Evolutionary conservation across 2,329 filamentous ascomycete species (phyloP).

Genomic region (Lachnellula arida): DNA sequence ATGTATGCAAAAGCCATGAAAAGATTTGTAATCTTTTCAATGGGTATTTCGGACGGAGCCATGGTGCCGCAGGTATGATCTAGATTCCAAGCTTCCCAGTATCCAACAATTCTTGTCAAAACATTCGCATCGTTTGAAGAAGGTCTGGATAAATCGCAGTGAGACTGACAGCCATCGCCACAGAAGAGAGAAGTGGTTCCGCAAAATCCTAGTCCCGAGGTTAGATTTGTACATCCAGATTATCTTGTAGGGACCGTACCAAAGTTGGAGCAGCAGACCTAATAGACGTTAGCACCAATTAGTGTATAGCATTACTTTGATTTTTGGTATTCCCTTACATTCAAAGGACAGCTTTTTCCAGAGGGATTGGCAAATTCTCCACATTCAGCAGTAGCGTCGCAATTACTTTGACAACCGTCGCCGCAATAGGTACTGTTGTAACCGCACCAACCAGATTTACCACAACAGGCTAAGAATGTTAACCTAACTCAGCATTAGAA

Average conservation of each 20-base stretch:
- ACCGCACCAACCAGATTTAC: neutral
- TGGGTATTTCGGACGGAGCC: constrained; percentile 1
- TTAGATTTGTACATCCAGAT: neutral
- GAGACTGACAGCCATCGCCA: neutral
- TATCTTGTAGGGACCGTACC: neutral
- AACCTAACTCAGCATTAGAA: no score
- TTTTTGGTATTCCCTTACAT: neutral
- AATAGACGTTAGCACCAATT: no score
- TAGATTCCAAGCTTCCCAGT: neutral
- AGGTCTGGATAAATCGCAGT: neutral
- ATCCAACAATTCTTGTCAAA: neutral
- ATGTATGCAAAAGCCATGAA: neutral
- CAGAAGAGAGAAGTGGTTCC: neutral
- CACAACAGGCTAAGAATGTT: neutral
- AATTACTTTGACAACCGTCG: neutral
- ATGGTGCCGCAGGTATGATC: neutral
- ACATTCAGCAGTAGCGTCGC: neutral
- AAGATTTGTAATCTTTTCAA: constrained; percentile 2
- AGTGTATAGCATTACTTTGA: no score
- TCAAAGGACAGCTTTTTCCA: neutral
- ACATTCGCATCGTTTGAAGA: neutral
- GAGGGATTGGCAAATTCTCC: neutral
- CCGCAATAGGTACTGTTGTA: neutral
- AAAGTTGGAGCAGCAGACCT: neutral
- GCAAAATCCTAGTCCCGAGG: neutral